Evolutionary conservation across 768 basidiomycete genomes (phyloP).

Genomic region (Lactarius deliciosus): DNA sequence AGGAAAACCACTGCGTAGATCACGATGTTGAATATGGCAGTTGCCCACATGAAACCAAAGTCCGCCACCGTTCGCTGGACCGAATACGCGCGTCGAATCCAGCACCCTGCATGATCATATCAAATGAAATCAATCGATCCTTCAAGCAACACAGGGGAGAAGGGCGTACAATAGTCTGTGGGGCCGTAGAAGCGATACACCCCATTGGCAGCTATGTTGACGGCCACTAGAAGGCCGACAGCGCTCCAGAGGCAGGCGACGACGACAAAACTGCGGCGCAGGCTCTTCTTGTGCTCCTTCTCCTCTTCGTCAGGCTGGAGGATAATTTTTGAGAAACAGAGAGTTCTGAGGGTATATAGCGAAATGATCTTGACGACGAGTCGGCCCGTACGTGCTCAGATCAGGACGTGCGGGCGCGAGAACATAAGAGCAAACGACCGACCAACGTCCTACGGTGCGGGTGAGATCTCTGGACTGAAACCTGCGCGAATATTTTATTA

Average conservation of each 20-base stretch:
- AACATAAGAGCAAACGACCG: not conserved
- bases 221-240: constrained; percentile 41
- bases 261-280: constrained; percentile 26
- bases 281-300: not conserved
- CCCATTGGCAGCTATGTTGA: constrained; percentile 37
- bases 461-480: not conserved
- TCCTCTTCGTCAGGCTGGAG: not conserved
- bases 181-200: constrained; percentile 42
- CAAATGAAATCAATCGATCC: not conserved
- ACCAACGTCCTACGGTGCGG: not conserved
- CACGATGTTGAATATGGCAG: constrained; percentile 42
- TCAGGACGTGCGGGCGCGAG: not conserved
- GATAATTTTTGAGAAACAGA: constrained; percentile 36
- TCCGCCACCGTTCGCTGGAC: constrained; percentile 45
- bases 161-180: constrained; percentile 41
- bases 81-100: constrained; percentile 42
- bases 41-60: constrained; percentile 51
- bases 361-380: constrained; percentile 36
- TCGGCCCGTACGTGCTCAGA: not conserved
- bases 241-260: constrained; percentile 40
- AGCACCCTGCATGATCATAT: constrained; percentile 43
- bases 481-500: not conserved
- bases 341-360: constrained; percentile 40
- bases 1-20: constrained; percentile 47
- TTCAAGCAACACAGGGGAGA: not conserved